phyloP scores from a whole-genome alignment of 2,329 filamentous ascomycete genomes.

The Colletotrichum tropicale region DNA sequence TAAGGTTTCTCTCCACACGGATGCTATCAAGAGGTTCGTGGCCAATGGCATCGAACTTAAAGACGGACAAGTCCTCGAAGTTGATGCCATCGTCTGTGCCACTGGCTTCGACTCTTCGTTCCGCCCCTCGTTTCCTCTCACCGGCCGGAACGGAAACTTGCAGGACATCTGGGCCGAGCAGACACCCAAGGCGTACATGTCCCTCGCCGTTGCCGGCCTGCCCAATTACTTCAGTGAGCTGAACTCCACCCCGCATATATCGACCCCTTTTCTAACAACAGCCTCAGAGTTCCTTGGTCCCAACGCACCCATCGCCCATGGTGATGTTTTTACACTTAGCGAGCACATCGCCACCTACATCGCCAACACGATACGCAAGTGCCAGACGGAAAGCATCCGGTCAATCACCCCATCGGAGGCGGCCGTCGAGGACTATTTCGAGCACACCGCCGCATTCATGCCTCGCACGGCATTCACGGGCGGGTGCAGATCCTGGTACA shows the following conservation, averaged over 20 bases:
- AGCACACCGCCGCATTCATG: slow-evolving; percentile 55
- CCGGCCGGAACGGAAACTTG: slow-evolving; percentile 54
- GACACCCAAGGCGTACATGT: slow-evolving; percentile 56
- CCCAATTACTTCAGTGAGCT: slow-evolving; percentile 61
- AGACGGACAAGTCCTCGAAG: slow-evolving; percentile 51
- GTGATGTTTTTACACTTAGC: slow-evolving; percentile 54
- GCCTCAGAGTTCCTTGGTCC: slow-evolving; percentile 54
- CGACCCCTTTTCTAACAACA: neutral
- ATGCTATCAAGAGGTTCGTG: slow-evolving; percentile 49
- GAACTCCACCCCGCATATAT: neutral
- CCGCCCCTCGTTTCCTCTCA: slow-evolving; percentile 53
- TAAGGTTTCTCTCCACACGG: slow-evolving; percentile 21
- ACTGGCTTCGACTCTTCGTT: slow-evolving; percentile 62
- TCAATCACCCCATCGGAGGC: slow-evolving; percentile 48
- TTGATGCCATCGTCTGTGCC: slow-evolving; percentile 63
- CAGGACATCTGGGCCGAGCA: slow-evolving; percentile 50
- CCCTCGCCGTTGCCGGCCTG: slow-evolving; percentile 53
- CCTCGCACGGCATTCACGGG: slow-evolving; percentile 56
- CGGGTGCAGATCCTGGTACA: slow-evolving; percentile 57
- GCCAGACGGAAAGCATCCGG: slow-evolving; percentile 54
- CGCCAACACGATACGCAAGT: slow-evolving; percentile 50
- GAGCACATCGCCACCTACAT: slow-evolving; percentile 60
- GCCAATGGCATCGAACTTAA: slow-evolving; percentile 52
- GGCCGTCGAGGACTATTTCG: slow-evolving; percentile 55
- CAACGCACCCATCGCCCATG: slow-evolving; percentile 55